phyloP scores from a whole-genome alignment of 163 green algal genomes.

The Scenedesmus sp. region DNA sequence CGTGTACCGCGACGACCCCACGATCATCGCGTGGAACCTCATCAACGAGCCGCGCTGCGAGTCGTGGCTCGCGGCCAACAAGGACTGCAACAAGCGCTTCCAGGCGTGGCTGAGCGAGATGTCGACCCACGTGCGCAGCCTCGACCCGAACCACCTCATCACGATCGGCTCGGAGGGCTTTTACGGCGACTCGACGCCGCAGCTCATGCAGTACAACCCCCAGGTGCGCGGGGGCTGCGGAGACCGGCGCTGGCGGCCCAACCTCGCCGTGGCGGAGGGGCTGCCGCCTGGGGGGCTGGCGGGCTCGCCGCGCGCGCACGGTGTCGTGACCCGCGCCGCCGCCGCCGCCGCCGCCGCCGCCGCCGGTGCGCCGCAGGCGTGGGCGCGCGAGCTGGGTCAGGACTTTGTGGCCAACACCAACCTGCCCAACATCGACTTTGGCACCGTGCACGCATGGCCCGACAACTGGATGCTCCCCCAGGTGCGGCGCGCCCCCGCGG shows the following conservation, averaged over 20 bases:
- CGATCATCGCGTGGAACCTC: constrained; percentile 78
- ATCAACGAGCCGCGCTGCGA: constrained; percentile 84
- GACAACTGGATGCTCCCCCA: constrained; percentile 67
- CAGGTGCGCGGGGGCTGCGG: too few species aligned
- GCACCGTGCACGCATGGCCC: constrained; percentile 77
- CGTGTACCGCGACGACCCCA: constrained; percentile 74
- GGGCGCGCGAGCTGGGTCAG: constrained; percentile 59
- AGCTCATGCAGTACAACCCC: constrained; percentile 35
- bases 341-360: not conserved
- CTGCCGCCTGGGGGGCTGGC: not conserved
- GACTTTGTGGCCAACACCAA: constrained; percentile 64
- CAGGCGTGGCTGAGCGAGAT: constrained; percentile 77
- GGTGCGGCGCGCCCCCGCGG: not conserved
- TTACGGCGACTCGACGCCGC: constrained; percentile 68
- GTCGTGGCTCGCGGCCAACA: constrained; percentile 50
- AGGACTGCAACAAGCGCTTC: constrained; percentile 39
- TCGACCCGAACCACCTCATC: constrained; percentile 80
- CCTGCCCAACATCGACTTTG: constrained; percentile 72
- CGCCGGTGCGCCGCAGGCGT: constrained; percentile 48
- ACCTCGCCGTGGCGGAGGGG: not conserved
- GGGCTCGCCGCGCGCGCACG: not conserved
- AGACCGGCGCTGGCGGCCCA: not conserved
- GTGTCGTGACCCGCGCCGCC: not conserved
- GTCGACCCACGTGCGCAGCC: constrained; percentile 63
- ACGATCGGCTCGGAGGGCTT: constrained; percentile 86